phyloP scores from a whole-genome alignment of 257 asterid species.

The Striga asiatica region DNA sequence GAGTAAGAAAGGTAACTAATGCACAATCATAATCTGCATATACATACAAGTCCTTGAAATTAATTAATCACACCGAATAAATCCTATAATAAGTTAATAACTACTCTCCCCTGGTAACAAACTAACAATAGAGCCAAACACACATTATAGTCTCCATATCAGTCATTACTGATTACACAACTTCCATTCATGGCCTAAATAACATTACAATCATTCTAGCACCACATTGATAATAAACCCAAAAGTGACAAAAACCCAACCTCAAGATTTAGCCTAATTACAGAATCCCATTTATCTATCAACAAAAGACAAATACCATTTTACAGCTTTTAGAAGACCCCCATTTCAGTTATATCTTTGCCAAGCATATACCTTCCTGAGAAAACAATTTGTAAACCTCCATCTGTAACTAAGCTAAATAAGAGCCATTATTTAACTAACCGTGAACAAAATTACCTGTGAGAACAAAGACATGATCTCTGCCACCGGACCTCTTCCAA shows the following conservation, averaged over 20 bases:
- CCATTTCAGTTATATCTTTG: background rate
- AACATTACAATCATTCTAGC: background rate
- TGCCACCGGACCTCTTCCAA: constrained; percentile 86
- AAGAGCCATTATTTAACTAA: background rate
- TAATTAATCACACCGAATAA: background rate
- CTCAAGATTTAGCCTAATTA: background rate
- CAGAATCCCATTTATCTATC: too few relatives aligned
- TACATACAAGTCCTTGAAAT: background rate
- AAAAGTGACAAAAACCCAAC: background rate
- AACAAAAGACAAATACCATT: too few relatives aligned
- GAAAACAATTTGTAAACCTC: background rate
- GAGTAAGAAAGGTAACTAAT: too few relatives aligned
- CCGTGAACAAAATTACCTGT: constrained; percentile 43
- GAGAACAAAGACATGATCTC: constrained; percentile 85
- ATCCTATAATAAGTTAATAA: background rate
- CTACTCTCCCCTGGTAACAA: background rate
- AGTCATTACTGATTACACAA: too few relatives aligned
- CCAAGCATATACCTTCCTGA: background rate
- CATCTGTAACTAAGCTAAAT: background rate
- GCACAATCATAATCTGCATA: background rate
- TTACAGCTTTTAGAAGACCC: too few relatives aligned
- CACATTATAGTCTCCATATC: background rate
- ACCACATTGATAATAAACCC: background rate
- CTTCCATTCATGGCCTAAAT: background rate
- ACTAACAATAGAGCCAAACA: background rate